A percentile compares a stretch with the other conserved stretches of the same genome.
Conservation (phyloP, 2,329 filamentous ascomycete genomes). For the Epichloe coenophiala region DNA sequence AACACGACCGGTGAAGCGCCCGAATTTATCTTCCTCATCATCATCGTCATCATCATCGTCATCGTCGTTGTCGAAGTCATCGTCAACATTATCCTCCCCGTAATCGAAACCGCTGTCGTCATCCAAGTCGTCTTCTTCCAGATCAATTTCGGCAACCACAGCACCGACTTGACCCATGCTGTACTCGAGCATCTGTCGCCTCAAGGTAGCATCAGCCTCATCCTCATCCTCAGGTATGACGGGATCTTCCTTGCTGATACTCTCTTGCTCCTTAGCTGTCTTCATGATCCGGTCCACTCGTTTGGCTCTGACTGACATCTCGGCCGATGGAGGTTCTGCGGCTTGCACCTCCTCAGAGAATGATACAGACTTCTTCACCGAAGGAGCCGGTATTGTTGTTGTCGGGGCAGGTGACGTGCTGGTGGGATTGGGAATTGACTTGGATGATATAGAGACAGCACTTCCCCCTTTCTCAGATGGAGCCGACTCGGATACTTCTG, state of each 20-base stretch:
- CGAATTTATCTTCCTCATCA: constrained; percentile 64
- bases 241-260: constrained; percentile 26
- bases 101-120: constrained; percentile 43
- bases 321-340: constrained; percentile 11
- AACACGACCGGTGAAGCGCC: constrained; percentile 53
- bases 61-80: constrained; percentile 33
- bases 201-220: constrained; percentile 63
- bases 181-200: constrained; percentile 84
- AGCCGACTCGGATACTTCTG: neutral
- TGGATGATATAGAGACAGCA: neutral
- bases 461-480: neutral
- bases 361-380: constrained; percentile 43
- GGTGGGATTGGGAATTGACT: neutral
- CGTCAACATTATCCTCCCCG: constrained; percentile 36
- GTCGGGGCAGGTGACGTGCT: neutral
- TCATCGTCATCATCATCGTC: constrained; percentile 37
- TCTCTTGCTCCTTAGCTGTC: constrained; percentile 40
- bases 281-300: constrained; percentile 44
- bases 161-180: constrained; percentile 77
- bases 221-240: constrained; percentile 63
- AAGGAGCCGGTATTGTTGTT: neutral
- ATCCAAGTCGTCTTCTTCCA: constrained; percentile 53
- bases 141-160: constrained; percentile 80
- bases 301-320: constrained; percentile 27
- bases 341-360: constrained; percentile 44